phyloP scores from a whole-genome alignment of 352 stramenopile species.

The Lagenidium giganteum region DNA sequence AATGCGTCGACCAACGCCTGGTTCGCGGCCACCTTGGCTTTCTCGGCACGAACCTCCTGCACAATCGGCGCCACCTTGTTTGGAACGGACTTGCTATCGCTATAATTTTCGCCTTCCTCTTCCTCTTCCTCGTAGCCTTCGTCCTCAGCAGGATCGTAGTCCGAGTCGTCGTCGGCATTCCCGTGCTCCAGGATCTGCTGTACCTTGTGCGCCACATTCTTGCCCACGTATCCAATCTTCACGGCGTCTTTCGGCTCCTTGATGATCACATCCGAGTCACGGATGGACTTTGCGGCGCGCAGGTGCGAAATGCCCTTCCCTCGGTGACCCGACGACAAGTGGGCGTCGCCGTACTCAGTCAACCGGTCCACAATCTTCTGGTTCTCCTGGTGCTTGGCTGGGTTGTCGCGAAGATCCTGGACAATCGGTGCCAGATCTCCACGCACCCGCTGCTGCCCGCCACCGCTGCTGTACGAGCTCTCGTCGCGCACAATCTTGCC shows the following conservation, averaged over 20 bases:
- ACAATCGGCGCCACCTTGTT: conserved; percentile 35
- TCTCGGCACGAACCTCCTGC: conserved; percentile 33
- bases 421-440: conserved; percentile 67
- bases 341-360: conserved; percentile 65
- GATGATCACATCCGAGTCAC: conserved; percentile 42
- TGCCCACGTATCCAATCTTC: conserved; percentile 58
- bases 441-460: conserved; percentile 26
- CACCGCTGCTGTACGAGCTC: conserved; percentile 8
- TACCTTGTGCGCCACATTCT: conserved; percentile 52
- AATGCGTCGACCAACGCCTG: conserved; percentile 61
- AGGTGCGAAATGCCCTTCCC: conserved; percentile 76
- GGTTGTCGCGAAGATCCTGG: conserved; percentile 47
- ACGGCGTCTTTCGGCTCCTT: conserved; percentile 43
- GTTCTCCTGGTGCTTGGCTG: conserved; percentile 51
- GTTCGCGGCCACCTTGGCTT: conserved; percentile 38
- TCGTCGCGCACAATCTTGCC: conserved; percentile 59
- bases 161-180: conserved; percentile 60
- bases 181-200: conserved; percentile 70
- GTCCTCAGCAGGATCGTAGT: conserved; percentile 58
- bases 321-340: conserved; percentile 54
- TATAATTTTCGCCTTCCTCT: conserved; percentile 8
- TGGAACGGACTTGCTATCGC: conserved; percentile 1
- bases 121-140: conserved; percentile 26
- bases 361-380: conserved; percentile 64
- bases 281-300: conserved; percentile 54